Evolutionary conservation across 352 stramenopile genomes (phyloP).

Genomic region (Globisporangium yorkense): DNA sequence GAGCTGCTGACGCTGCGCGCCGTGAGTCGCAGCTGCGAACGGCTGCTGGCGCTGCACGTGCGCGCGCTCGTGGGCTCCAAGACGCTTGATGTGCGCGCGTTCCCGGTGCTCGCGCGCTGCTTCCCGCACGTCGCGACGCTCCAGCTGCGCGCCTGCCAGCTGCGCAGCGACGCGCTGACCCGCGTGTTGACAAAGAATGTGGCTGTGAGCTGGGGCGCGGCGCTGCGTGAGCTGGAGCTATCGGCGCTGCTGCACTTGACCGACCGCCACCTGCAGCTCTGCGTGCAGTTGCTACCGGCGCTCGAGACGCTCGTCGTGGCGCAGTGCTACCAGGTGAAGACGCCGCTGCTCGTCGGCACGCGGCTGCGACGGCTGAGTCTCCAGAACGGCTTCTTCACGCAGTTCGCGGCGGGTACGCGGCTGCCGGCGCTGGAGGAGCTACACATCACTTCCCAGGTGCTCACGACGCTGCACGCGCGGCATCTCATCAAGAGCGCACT

Average conservation of each 20-base stretch:
- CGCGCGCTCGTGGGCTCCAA: slow-evolving; percentile 6
- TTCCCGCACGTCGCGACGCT: slow-evolving; percentile 10
- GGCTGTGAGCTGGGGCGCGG: neutral
- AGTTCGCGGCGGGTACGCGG: slow-evolving; percentile 33
- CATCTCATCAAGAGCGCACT: slow-evolving; percentile 43
- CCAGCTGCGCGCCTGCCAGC: slow-evolving; percentile 1
- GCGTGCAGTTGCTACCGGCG: slow-evolving; percentile 24
- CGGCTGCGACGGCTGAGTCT: slow-evolving; percentile 33
- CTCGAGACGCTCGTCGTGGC: slow-evolving; percentile 42
- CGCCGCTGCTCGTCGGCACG: slow-evolving; percentile 28
- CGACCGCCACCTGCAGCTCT: slow-evolving; percentile 35
- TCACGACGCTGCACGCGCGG: slow-evolving; percentile 33
- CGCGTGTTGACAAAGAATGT: neutral
- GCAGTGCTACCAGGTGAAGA: slow-evolving; percentile 57
- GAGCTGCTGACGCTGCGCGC: slow-evolving; percentile 7
- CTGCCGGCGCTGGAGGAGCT: slow-evolving; percentile 45
- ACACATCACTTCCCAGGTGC: slow-evolving; percentile 35
- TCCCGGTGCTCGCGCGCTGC: slow-evolving; percentile 6
- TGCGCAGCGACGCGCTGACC: neutral
- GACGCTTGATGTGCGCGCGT: neutral
- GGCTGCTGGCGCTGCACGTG: slow-evolving; percentile 6
- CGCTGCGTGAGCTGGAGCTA: slow-evolving; percentile 39
- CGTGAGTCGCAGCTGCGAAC: slow-evolving; percentile 3
- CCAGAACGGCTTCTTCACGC: slow-evolving; percentile 34
- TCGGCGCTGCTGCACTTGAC: slow-evolving; percentile 38